Conservation (phyloP, 2,329 filamentous ascomycete genomes). For the Aureobasidium melanogenum region DNA sequence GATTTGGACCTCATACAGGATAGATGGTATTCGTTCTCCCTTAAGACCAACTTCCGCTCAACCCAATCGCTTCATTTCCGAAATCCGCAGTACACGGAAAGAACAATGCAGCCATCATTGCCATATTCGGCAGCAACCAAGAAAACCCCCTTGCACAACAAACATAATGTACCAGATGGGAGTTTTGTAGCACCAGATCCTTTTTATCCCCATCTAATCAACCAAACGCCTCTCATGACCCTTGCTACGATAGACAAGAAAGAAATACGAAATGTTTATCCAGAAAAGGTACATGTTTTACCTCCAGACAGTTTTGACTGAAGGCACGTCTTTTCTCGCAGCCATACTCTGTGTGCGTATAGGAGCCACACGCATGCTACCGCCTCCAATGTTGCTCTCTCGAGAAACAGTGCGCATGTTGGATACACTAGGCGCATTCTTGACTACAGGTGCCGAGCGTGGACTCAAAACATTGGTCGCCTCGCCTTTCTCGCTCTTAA, state of each 20-base stretch:
- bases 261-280: slow-evolving; percentile 4
- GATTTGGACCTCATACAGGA: neutral
- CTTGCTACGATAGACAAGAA: neutral
- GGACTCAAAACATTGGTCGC: slow-evolving; percentile 53
- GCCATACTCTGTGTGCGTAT: slow-evolving; percentile 7
- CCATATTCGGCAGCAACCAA: neutral
- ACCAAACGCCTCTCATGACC: neutral
- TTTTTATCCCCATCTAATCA: neutral
- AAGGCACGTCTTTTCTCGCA: neutral
- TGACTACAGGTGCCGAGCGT: slow-evolving; percentile 49
- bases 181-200: neutral
- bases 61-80: neutral
- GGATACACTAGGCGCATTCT: slow-evolving; percentile 33
- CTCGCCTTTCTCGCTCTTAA: slow-evolving; percentile 50
- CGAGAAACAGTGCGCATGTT: neutral
- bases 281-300: neutral
- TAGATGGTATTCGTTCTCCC: neutral
- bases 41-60: neutral
- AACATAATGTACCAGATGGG: slow-evolving; percentile 3
- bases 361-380: slow-evolving; percentile 4
- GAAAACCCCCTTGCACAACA: neutral
- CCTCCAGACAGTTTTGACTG: slow-evolving; percentile 1
- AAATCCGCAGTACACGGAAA: neutral
- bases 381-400: neutral
- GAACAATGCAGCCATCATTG: neutral